phyloP scores from a whole-genome alignment of 2,329 filamentous ascomycete species.

The Triangularia setosa region DNA sequence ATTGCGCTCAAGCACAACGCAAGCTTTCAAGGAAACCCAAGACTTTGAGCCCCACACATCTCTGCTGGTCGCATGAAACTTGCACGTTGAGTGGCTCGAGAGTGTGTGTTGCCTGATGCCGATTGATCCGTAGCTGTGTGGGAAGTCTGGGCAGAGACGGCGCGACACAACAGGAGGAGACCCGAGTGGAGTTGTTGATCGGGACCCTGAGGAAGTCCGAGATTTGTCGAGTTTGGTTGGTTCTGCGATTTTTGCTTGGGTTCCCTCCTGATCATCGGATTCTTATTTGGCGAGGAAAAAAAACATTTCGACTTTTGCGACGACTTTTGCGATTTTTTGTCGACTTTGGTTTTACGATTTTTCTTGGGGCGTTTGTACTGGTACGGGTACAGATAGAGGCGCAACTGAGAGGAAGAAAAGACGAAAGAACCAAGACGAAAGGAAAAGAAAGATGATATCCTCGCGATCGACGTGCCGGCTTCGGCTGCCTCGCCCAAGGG shows the following conservation, averaged over 20 bases:
- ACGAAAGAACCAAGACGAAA: background rate
- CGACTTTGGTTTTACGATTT: background rate
- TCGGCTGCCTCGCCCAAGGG: constrained; percentile 32
- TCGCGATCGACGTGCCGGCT: constrained; percentile 20
- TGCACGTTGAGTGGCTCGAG: background rate
- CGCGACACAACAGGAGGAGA: background rate
- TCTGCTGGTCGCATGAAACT: background rate
- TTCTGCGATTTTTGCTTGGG: background rate
- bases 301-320: background rate
- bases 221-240: background rate
- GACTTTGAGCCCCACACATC: background rate
- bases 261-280: background rate
- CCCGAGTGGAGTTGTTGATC: background rate
- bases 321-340: background rate
- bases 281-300: background rate
- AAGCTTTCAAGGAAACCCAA: background rate
- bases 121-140: background rate
- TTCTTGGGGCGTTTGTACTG: background rate
- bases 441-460: constrained; percentile 6
- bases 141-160: background rate
- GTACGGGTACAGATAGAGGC: background rate
- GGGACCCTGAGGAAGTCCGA: constrained; percentile 2
- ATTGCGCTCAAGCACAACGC: background rate
- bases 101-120: background rate
- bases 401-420: background rate